Percentiles rank a stretch among this genome's conserved stretches.
Conservation (phyloP, 208 protist species). For the Leishmania tarentolae region DNA sequence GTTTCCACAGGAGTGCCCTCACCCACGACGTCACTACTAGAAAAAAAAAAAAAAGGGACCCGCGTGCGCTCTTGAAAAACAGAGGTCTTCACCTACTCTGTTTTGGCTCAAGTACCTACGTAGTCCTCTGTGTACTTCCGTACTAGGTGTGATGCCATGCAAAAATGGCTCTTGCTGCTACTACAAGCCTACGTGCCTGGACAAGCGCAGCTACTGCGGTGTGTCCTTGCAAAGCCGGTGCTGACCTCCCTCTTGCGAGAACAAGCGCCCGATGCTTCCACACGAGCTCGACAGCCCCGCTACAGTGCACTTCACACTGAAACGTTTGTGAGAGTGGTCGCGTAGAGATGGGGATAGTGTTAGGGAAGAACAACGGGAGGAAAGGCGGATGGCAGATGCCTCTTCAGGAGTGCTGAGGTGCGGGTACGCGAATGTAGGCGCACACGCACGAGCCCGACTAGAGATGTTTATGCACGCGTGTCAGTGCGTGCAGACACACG, state of each 20-base stretch:
- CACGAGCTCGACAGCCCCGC: not conserved
- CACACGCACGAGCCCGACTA: not conserved
- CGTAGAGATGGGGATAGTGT: not conserved
- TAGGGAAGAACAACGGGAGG: not conserved
- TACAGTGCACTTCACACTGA: not conserved
- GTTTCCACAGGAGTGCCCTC: not conserved
- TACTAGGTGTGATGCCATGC: not conserved
- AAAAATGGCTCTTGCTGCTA: not conserved
- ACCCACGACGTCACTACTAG: not conserved
- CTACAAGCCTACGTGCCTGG: not conserved
- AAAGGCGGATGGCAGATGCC: not conserved
- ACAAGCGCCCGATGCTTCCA: not conserved
- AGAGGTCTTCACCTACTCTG: too few relatives aligned
- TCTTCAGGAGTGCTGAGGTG: not conserved
- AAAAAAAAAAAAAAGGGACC: too few relatives aligned
- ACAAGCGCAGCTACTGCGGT: not conserved
- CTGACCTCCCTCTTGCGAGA: not conserved
- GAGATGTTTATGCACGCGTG: not conserved
- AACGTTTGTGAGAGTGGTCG: not conserved
- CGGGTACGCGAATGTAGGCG: not conserved
- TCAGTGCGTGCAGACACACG: not conserved
- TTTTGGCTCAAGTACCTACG: too few relatives aligned
- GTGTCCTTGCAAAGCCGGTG: not conserved
- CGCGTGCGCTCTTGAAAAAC: too few relatives aligned
- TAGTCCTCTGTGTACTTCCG: not conserved